These are phyloP conservation scores for Penicillium chermesinum DNA, from an alignment of 495 filamentous ascomycete genomes.

Conservation along the genomic window DNA sequence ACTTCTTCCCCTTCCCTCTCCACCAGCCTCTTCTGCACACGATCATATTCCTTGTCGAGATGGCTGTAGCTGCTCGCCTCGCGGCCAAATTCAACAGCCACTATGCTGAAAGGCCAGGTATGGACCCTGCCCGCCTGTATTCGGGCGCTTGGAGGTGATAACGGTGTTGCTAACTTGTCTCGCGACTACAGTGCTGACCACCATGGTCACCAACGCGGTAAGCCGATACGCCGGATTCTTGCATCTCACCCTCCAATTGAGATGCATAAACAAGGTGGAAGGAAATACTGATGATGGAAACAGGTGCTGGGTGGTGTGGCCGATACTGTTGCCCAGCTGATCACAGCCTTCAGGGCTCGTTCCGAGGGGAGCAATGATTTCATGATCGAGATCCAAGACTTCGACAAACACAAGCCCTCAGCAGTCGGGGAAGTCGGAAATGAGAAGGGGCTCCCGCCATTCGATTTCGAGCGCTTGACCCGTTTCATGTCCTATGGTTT, in stretches of 20 bases:
- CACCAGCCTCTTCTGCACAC: constrained; percentile 79
- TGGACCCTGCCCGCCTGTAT: constrained; percentile 5
- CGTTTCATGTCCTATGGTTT: constrained; percentile 97
- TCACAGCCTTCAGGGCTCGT: constrained; percentile 74
- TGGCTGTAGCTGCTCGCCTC: constrained; percentile 75
- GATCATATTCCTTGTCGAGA: constrained; percentile 80
- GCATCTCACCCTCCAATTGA: background rate
- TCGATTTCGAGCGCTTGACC: constrained; percentile 90
- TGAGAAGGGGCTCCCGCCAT: constrained; percentile 66
- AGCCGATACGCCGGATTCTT: constrained; percentile 15
- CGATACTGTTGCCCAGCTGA: constrained; percentile 90
- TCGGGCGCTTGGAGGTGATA: constrained; percentile 11
- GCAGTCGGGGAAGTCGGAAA: constrained; percentile 62
- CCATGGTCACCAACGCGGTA: constrained; percentile 97
- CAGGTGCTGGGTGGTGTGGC: constrained; percentile 83
- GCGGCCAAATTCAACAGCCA: constrained; percentile 86
- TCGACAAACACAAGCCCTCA: constrained; percentile 78
- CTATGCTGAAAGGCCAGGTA: constrained; percentile 82
- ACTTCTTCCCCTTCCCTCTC: background rate
- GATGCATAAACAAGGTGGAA: background rate
- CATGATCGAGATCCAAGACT: constrained; percentile 83
- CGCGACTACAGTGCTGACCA: constrained; percentile 69
- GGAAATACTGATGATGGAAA: constrained; percentile 12
- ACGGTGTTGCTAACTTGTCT: constrained; percentile 21
- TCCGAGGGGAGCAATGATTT: constrained; percentile 63